Evolutionary conservation across 805 yeast species (phyloP), one percentile per base, ranked within the genome.

Genomic region (Pichia rugopelliculosa): DNA sequence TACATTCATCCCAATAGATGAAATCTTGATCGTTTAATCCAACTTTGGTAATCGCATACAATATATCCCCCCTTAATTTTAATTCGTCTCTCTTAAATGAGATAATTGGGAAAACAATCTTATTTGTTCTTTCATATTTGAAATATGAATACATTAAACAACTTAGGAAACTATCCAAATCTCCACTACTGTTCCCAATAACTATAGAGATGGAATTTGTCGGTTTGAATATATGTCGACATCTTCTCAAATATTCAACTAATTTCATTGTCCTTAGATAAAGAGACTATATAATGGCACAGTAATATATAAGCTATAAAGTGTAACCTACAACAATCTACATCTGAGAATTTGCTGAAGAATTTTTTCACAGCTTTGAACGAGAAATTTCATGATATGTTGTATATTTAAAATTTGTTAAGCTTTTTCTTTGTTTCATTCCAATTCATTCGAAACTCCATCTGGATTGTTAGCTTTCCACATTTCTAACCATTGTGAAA

Each of bases 101-200:
- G 42, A 93, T 66, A 46, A 89, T 65, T 0, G 99, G 99, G n/a
- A 84, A 60, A 9, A 56, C 52, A 17, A 68, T 67, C 41, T 67
- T 57, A 11, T 55, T 58, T 22, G 64, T 47, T 4, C 17, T 34
- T 5, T 34, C 13, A 46, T 71, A 65, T 25, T 68, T 65, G 50
- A 83, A 73, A 57, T 77, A 87, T 0, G 96, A 81, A 58, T 81
- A 85, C 3, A 82, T 47, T 84, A 75, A 2, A 87, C 76, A 27
- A 89, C 84, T 30, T n/a, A 30, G 3, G n/a, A 30, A 30, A 0
- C 97, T 90, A 64, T 91, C 99, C 68, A 93, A 68, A 64, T 91
- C 89, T 0, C 93, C 90, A 5, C 93, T 78, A 58, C 88, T 93
- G 59, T 89, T 89, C 1, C 97, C 97, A 0, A 84, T 69, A 0